Conservation (phyloP, 805 yeast genomes). For the Cyberlindnera xylosilytica region DNA sequence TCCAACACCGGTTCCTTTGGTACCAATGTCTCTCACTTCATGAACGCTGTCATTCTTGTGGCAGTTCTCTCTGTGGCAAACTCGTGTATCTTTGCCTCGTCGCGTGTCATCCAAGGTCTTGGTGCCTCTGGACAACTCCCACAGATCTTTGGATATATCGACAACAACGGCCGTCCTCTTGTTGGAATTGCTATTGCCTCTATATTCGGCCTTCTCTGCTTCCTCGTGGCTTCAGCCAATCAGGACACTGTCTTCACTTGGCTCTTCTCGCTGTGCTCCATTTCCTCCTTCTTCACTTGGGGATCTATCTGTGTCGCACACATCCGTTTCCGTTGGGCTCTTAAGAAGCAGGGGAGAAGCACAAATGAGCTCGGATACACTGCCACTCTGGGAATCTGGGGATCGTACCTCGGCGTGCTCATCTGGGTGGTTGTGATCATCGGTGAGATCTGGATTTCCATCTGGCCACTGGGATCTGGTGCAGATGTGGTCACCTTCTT, state of each 20-base stretch:
- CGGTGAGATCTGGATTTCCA: conserved; percentile 81
- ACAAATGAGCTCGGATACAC: conserved; percentile 63
- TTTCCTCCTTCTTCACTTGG: conserved; percentile 65
- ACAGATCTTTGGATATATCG: conserved; percentile 55
- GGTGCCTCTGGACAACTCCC: conserved; percentile 67
- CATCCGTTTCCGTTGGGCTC: conserved; percentile 60
- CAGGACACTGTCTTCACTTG: conserved; percentile 59
- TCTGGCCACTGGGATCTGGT: conserved; percentile 53
- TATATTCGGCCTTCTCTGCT: conserved; percentile 54
- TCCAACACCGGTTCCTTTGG: conserved; percentile 55
- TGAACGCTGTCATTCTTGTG: conserved; percentile 65
- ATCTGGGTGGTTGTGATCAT: conserved; percentile 58
- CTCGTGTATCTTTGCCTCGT: conserved; percentile 64
- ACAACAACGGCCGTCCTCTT: conserved; percentile 66
- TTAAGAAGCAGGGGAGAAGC: conserved; percentile 62
- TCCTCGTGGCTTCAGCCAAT: conserved; percentile 50
- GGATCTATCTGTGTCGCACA: conserved; percentile 56
- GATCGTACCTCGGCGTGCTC: conserved; percentile 59
- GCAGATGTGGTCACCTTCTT: conserved; percentile 35
- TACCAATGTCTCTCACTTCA: conserved; percentile 58
- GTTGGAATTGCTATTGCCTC: conserved; percentile 51
- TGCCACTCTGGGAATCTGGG: conserved; percentile 64
- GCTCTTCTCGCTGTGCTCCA: conserved; percentile 60
- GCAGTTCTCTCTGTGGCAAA: conserved; percentile 75
- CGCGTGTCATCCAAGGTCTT: conserved; percentile 63